Conservation (phyloP, 169 alveolate genomes). For the Plasmodium malariae region DNA sequence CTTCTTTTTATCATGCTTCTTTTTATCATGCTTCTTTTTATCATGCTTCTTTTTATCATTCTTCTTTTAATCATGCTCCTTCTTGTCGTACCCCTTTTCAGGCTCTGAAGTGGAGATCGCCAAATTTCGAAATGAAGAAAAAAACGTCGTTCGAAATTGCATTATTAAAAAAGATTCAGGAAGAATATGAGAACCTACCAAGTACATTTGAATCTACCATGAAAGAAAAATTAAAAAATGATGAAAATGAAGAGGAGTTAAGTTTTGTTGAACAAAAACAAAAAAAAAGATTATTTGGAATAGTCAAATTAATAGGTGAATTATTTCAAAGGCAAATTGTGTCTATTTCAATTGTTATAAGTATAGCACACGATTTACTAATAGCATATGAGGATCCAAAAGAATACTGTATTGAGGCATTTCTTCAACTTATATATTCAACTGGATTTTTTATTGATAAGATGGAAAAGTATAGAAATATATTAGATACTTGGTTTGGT, state of each 20-base stretch:
- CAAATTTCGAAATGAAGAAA: conserved; percentile 82
- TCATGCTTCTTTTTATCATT: conserved; percentile 33
- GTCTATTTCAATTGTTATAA: conserved; percentile 89
- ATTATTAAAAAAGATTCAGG: conserved; percentile 83
- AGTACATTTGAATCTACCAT: conserved; percentile 74
- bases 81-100: too few relatives aligned
- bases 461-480: conserved; percentile 87
- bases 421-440: conserved; percentile 90
- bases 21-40: conserved; percentile 3
- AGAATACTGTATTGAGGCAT: conserved; percentile 92
- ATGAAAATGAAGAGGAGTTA: conserved; percentile 80
- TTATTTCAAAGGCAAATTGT: conserved; percentile 90
- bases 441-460: conserved; percentile 93
- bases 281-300: conserved; percentile 91
- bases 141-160: conserved; percentile 87
- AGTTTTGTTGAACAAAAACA: conserved; percentile 80
- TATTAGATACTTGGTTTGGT: conserved; percentile 93
- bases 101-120: conserved; percentile 88
- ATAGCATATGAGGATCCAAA: conserved; percentile 90
- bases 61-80: too few relatives aligned
- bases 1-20: too few relatives aligned
- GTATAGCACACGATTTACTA: conserved; percentile 91
- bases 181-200: conserved; percentile 84
- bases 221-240: conserved; percentile 78
- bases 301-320: conserved; percentile 92